Evolutionary conservation across 805 yeast species (phyloP).

Genomic region (Starmerella geochares): DNA sequence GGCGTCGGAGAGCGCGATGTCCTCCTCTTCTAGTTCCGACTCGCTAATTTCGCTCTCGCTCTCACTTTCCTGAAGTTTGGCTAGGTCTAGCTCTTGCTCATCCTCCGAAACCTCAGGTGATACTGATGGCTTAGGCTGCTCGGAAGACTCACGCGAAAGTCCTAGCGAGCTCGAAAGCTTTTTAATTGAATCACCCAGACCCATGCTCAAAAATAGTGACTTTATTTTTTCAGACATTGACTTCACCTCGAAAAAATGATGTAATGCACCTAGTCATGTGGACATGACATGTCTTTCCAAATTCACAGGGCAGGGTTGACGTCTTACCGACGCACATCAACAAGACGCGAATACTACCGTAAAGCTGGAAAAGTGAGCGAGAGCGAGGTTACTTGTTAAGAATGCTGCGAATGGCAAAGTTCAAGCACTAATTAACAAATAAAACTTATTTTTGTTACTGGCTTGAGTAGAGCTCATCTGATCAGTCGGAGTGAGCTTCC

Average conservation of each 20-base stretch:
- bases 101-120: constrained; percentile 23
- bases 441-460: no score
- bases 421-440: no score
- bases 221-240: background rate
- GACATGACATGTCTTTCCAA: background rate
- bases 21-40: constrained; percentile 54
- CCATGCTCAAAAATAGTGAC: constrained; percentile 15
- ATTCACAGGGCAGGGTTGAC: background rate
- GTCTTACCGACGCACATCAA: no score
- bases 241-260: constrained; percentile 3
- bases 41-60: constrained; percentile 37
- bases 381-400: no score
- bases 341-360: no score
- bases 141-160: constrained; percentile 7
- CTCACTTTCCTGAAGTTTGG: constrained; percentile 32
- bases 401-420: no score
- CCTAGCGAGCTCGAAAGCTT: constrained; percentile 24
- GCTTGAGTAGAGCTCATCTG: no score
- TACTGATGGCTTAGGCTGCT: background rate
- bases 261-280: background rate
- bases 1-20: constrained; percentile 78
- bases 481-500: background rate
- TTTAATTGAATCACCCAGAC: constrained; percentile 26
- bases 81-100: constrained; percentile 30
- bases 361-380: no score